Evolutionary conservation across 768 basidiomycete species (phyloP).

Genomic region (Austroboletus festivus): DNA sequence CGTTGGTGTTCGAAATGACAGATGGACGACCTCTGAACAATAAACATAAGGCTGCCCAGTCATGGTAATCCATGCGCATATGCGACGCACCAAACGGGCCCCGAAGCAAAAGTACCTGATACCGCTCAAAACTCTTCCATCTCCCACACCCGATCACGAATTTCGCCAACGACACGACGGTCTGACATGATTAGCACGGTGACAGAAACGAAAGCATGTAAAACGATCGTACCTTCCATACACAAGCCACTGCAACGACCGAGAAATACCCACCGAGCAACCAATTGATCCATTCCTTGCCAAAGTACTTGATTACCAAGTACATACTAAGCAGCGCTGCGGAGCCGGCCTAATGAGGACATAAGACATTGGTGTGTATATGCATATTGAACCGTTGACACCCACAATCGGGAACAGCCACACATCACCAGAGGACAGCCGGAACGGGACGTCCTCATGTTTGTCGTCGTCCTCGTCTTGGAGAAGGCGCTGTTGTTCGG

Average conservation of each 20-base stretch:
- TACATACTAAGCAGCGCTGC: slow-evolving; percentile 67
- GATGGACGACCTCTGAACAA: slow-evolving; percentile 31
- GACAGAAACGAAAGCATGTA: neutral
- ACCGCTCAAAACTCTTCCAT: slow-evolving; percentile 59
- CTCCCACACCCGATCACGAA: slow-evolving; percentile 45
- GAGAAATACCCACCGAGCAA: slow-evolving; percentile 75
- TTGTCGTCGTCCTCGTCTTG: slow-evolving; percentile 47
- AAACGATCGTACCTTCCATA: slow-evolving; percentile 51
- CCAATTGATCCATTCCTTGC: slow-evolving; percentile 81
- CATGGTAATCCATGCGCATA: neutral
- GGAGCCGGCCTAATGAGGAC: slow-evolving; percentile 57
- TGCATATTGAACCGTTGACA: slow-evolving; percentile 3
- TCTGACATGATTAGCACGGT: too few species aligned
- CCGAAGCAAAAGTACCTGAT: slow-evolving; percentile 43
- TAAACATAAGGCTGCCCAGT: slow-evolving; percentile 5
- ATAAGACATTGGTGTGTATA: neutral
- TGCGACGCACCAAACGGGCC: slow-evolving; percentile 42
- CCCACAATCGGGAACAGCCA: slow-evolving; percentile 76
- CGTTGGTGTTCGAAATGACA: slow-evolving; percentile 59
- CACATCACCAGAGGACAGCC: slow-evolving; percentile 64
- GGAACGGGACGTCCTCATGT: slow-evolving; percentile 54
- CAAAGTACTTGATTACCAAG: slow-evolving; percentile 67
- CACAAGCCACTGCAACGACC: slow-evolving; percentile 58
- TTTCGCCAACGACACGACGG: slow-evolving; percentile 48
- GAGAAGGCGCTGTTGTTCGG: slow-evolving; percentile 13